Evolutionary conservation across 495 filamentous ascomycete genomes (phyloP).

Genomic region (Penicillium longicatenatum): DNA sequence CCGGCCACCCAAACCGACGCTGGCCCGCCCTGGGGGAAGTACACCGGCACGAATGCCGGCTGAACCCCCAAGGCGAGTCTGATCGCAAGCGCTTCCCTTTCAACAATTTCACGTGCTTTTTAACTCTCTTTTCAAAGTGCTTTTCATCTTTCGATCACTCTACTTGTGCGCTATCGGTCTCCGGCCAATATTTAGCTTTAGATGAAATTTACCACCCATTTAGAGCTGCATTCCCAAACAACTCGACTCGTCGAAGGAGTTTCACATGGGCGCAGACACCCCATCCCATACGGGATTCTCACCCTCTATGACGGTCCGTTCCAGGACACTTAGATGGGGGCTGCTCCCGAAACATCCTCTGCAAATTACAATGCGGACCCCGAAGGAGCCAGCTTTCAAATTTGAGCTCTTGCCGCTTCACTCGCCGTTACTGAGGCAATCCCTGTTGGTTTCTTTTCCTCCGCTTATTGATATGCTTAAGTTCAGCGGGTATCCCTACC

Average conservation of each 20-base stretch:
- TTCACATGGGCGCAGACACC: conserved; percentile 53
- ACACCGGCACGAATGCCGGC: conserved; percentile 55
- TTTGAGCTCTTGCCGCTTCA: conserved; percentile 72
- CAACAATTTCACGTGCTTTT: conserved; percentile 77
- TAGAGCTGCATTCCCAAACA: conserved; percentile 25
- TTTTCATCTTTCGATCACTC: conserved; percentile 53
- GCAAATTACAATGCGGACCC: conserved; percentile 66
- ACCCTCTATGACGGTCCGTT: conserved; percentile 63
- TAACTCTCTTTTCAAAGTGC: conserved; percentile 66
- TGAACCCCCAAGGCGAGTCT: conserved; percentile 42
- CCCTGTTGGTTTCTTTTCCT: conserved; percentile 70
- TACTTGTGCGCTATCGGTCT: conserved; percentile 77
- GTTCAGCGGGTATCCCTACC: conserved; percentile 64
- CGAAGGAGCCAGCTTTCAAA: conserved; percentile 64
- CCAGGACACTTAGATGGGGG: conserved; percentile 60
- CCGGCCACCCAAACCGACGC: conserved; percentile 60
- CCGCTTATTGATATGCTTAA: conserved; percentile 71
- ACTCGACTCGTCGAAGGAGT: conserved; percentile 44
- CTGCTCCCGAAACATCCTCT: conserved; percentile 62
- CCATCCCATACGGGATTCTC: conserved; percentile 60
- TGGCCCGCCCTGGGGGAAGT: conserved; percentile 59
- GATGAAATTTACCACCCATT: conserved; percentile 74
- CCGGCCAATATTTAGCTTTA: conserved; percentile 73
- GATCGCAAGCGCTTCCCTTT: conserved; percentile 70
- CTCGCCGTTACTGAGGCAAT: conserved; percentile 71